Base-by-base conservation (phyloP, 768 basidiomycete species). In the Kwoniella pini region DNA sequence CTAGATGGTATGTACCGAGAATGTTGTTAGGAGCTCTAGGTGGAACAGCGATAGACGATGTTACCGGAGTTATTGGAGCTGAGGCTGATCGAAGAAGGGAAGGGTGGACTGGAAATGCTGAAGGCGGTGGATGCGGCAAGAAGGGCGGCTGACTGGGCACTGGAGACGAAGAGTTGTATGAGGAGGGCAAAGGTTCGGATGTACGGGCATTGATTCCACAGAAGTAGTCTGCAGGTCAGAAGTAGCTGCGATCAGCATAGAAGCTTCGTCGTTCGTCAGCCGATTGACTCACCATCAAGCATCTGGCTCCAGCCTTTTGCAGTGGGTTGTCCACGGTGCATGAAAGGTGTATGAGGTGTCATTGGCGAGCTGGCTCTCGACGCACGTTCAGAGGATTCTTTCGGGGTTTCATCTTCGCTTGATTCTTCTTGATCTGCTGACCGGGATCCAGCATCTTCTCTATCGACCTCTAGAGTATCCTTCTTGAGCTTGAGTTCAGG, bases 251-350 rank as follows among this genome's bases (percentile, higher is more conserved):
- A n/a, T n/a, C n/a, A n/a, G n/a, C n/a, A n/a, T n/a, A n/a, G n/a
- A n/a, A n/a, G n/a, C n/a, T n/a, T n/a, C n/a, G n/a, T n/a, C n/a
- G n/a, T n/a, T 11, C 36, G 19, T 24, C 24, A 44, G n/a, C 15
- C 17, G 13, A 15, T 26, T 7, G 30, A 61, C 69, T 63, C 44
- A 71, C 72, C 72, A 64, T 74, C 72, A 6, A 74, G 53, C 68
- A 74, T 69, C 27, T 54, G 69, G 46, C 68, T 70, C 72, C 72
- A 74, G 4, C 72, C 72, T 62, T 71, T 70, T 2, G 60, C 4
- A 21, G 36, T 36, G 26, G 44, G 52, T 21, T 30, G 51, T 28
- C 43, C 33, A 15, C 59, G 52, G 30, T 61, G 52, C 21, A 54
- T 10, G 21, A 61, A 61, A 2, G 59, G 52, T 27, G 59, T 48